Base-by-base conservation (phyloP, 331 rosid species). In the Acacia pycnantha region DNA sequence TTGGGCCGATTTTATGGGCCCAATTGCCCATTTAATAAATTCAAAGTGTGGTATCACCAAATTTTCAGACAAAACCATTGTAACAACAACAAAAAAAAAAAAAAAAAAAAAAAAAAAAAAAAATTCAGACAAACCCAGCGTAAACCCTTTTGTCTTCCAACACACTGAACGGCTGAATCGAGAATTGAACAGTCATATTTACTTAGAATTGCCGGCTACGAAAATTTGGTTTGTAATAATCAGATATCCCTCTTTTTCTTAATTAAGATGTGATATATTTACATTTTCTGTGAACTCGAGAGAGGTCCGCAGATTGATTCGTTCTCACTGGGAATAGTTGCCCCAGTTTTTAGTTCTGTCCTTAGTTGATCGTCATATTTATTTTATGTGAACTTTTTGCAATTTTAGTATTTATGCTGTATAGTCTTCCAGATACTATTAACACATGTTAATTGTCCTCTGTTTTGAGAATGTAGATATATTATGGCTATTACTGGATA, bases 251-350 rank as follows among this genome's bases (percentile, higher is more conserved):
- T 4, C 15, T 1, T 8, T 13, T 22, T 22, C 13, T 70, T 16
- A n/a, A 3, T 48, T n/a, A 40, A 56, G 24, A n/a, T 75, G 15
- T 12, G 69, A 75, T 75, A 31, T 56, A 56, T 40, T 22, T 37
- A 47, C 76, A 69, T 69, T 84, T 14, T 12, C 61, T 69, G 54
- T 77, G 79, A 43, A 48, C 70, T 71, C 82, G 81, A 75, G 64
- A 81, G 29, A 37, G 41, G 16, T 48, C 84, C 62, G 79, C 7
- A 51, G 10, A 56, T 47, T 11, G 78, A 79, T 79, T 79, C 82
- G 14, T 58, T 78, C 51, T 79, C 84, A 22, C 71, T 81, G 64
- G 84, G 90, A 74, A 70, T 59, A 41, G 46, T 61, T 18, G 43
- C 27, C 37, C 62, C 37, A 46, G 11, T 73, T 40, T 73, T 11